Evolutionary conservation across 2,329 filamentous ascomycete genomes (phyloP).

Genomic region (Monilinia vaccinii-corymbosi): DNA sequence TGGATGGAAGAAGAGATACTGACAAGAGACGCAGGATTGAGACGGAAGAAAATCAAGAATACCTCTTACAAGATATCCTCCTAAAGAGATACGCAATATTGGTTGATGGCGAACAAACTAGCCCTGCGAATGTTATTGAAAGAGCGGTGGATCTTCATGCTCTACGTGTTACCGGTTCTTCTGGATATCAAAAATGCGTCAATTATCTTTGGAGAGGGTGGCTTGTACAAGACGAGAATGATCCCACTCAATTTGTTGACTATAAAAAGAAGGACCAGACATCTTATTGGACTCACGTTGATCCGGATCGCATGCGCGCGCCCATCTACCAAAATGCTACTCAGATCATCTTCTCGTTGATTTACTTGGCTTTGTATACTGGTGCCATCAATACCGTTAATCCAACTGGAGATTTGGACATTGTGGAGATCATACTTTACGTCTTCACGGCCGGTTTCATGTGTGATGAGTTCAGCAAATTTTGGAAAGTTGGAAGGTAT

Average conservation of each 20-base stretch:
- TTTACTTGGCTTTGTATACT: conserved; percentile 81
- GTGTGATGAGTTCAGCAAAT: conserved; percentile 76
- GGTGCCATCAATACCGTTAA: conserved; percentile 93
- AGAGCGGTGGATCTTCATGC: conserved; percentile 90
- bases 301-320: conserved; percentile 89
- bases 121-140: conserved; percentile 81
- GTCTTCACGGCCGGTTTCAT: conserved; percentile 87
- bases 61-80: conserved; percentile 71
- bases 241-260: conserved; percentile 80
- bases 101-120: conserved; percentile 59
- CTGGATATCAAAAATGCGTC: conserved; percentile 89
- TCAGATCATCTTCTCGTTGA: conserved; percentile 73
- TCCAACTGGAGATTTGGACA: conserved; percentile 69
- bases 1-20: conserved; percentile 26
- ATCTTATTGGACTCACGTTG: conserved; percentile 71
- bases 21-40: conserved; percentile 57
- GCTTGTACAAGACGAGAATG: conserved; percentile 91
- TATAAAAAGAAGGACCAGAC: conserved; percentile 76
- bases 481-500: conserved; percentile 87
- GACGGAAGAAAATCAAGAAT: conserved; percentile 66
- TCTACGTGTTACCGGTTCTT: conserved; percentile 77
- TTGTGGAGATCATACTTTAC: conserved; percentile 77
- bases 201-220: conserved; percentile 89
- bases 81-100: conserved; percentile 84
- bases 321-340: conserved; percentile 88